Evolutionary conservation across 108 stramenopile species (phyloP).

Genomic region (Chaetoceros tenuissimus): DNA sequence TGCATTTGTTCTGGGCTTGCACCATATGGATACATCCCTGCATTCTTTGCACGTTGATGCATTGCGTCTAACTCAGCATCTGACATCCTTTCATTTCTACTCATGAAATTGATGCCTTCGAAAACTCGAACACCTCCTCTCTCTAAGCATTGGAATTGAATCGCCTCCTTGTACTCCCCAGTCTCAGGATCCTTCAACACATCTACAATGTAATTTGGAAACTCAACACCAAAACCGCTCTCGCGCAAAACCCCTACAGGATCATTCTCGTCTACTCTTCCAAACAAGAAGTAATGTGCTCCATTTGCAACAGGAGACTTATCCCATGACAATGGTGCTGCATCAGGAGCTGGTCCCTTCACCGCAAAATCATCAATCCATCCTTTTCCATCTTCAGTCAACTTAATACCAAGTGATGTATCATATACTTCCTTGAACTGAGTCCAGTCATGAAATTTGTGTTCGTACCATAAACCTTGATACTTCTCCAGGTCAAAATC

Average conservation of each 20-base stretch:
- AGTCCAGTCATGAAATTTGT: conserved; percentile 90
- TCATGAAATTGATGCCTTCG: conserved; percentile 92
- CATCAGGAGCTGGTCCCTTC: conserved; percentile 75
- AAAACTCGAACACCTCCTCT: conserved; percentile 90
- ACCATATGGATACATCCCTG: conserved; percentile 85
- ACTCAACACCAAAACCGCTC: conserved; percentile 87
- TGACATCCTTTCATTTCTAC: conserved; percentile 68
- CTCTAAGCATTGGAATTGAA: conserved; percentile 90
- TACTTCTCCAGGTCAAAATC: conserved; percentile 82
- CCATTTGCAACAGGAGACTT: conserved; percentile 88
- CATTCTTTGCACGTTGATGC: conserved; percentile 68
- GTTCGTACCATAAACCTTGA: conserved; percentile 87
- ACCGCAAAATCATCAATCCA: conserved; percentile 90
- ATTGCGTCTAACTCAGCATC: conserved; percentile 64
- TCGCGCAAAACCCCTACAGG: conserved; percentile 80
- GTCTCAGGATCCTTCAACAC: conserved; percentile 66
- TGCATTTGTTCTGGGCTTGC: conserved; percentile 89
- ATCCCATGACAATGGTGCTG: conserved; percentile 76
- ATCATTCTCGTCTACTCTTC: conserved; percentile 75
- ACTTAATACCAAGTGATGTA: conserved; percentile 82
- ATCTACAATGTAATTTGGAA: conserved; percentile 89
- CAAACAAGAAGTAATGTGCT: conserved; percentile 88
- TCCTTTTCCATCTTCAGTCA: conserved; percentile 47
- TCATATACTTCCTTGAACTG: conserved; percentile 93
- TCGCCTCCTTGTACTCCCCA: conserved; percentile 78